Base-by-base conservation (phyloP, 495 filamentous ascomycete species). In the Talaromyces nanjingensis region DNA sequence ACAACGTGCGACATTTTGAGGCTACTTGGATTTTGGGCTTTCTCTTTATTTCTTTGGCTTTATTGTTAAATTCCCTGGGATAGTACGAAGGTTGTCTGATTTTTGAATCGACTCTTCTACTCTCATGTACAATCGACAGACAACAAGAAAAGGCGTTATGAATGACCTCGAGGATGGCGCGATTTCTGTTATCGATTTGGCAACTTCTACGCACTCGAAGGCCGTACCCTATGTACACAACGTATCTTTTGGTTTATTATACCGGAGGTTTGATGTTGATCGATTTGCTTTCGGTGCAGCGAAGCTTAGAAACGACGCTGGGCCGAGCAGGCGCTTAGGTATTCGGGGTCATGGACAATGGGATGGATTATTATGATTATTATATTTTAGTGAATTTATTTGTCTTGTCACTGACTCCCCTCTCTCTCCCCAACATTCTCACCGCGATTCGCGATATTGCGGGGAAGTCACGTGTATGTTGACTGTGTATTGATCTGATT, bases 91-190 rank as follows among this genome's bases (percentile, higher is more conserved):
- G 9, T 29, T 55, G 11, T 24, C 25, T 18, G 18, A 9, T 55
- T 29, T 20, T 55, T 18, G 18, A 55, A 55, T 55, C 52, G 52
- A 27, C n/a, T 55, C 52, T 29, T 55, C 56, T 33, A 22, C 56
- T 59, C 31, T 33, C 27, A 59, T 33, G 56, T 59, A 59, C 18
- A 59, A 33, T 59, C 29, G 56, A 59, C 56, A 59, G 56, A 59
- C 27, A 59, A 59, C 56, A 33, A 56, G 45, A 56, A 56, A 59
- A 33, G 56, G 31, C 56, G 56, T 59, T 59, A 20, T 37, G 29
- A 12, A 18, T 33, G 27, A 22, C 16, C 53, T 27, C 53, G 24
- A 24, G 53, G 53, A 56, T 22, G 53, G 22, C 9, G 22, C 22
- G 53, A 29, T 29, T 29, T 16, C 16, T 27, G 11, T 56, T 29